Conservation (phyloP, 768 basidiomycete genomes). For the Lentinula sp. region DNA sequence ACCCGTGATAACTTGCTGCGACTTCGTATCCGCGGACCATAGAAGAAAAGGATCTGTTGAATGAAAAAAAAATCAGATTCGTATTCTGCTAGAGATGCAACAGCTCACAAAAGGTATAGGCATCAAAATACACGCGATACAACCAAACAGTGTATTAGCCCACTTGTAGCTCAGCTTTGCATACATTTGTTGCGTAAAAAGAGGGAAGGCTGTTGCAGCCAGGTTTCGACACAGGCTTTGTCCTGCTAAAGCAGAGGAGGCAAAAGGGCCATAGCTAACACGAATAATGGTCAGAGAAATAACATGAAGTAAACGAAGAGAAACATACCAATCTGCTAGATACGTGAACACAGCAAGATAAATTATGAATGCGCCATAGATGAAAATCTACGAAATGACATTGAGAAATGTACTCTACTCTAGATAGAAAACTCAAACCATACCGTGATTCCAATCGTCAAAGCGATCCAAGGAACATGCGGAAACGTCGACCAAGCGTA, state of each 20-base stretch:
- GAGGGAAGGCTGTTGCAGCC: slow-evolving; percentile 46
- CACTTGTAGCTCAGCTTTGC: slow-evolving; percentile 48
- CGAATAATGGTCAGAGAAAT: background rate
- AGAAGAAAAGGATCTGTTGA: slow-evolving; percentile 33
- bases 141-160: slow-evolving; percentile 53
- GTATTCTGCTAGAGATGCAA: background rate
- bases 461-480: slow-evolving; percentile 54
- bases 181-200: slow-evolving; percentile 61
- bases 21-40: slow-evolving; percentile 32
- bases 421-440: background rate
- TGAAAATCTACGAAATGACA: slow-evolving; percentile 31
- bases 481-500: slow-evolving; percentile 64
- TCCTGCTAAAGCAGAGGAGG: slow-evolving; percentile 64
- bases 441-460: slow-evolving; percentile 46
- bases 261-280: slow-evolving; percentile 49
- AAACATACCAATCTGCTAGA: slow-evolving; percentile 54
- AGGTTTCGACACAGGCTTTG: slow-evolving; percentile 57
- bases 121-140: slow-evolving; percentile 46
- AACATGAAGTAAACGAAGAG: background rate
- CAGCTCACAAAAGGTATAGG: slow-evolving; percentile 52
- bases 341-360: slow-evolving; percentile 58
- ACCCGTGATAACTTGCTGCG: slow-evolving; percentile 34
- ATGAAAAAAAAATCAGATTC: background rate
- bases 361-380: slow-evolving; percentile 45
- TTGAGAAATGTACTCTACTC: background rate